Evolutionary conservation across 495 filamentous ascomycete genomes (phyloP).

Genomic region (Pseudevernia furfuracea): DNA sequence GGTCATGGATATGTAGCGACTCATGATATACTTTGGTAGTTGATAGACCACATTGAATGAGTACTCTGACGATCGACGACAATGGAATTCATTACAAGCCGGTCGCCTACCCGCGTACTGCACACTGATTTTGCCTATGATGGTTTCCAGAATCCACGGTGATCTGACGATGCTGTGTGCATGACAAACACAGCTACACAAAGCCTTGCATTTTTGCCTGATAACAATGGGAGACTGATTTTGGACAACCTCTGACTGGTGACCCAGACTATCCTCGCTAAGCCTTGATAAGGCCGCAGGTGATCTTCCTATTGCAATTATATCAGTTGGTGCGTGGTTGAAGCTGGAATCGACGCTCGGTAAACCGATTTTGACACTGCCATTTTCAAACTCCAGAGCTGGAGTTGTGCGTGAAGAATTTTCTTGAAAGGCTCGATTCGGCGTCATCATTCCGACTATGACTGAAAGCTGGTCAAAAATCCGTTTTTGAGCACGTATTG

Average conservation of each 20-base stretch:
- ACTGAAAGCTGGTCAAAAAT: background rate
- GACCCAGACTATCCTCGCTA: too few species aligned
- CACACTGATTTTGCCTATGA: conserved; percentile 11
- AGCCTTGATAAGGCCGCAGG: too few species aligned
- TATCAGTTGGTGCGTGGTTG: too few species aligned
- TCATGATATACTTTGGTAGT: conserved; percentile 16
- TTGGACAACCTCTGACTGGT: too few species aligned
- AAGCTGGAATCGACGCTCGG: too few species aligned
- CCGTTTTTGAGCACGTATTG: background rate
- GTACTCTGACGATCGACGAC: conserved; percentile 1
- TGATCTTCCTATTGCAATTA: too few species aligned
- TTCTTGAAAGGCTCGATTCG: background rate
- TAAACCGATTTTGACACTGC: too few species aligned
- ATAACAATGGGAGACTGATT: too few species aligned
- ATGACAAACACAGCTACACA: conserved; percentile 22
- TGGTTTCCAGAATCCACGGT: conserved; percentile 9
- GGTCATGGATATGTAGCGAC: conserved; percentile 14
- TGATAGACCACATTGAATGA: conserved; percentile 10
- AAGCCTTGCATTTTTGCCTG: conserved; percentile 4
- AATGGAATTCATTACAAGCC: conserved; percentile 12
- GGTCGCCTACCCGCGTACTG: conserved; percentile 4
- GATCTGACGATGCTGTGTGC: background rate
- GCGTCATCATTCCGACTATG: background rate
- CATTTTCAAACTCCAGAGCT: too few species aligned
- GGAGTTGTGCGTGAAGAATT: too few species aligned